Evolutionary conservation across 2,329 filamentous ascomycete species (phyloP).

Genomic region (Xylariaceae sp.): DNA sequence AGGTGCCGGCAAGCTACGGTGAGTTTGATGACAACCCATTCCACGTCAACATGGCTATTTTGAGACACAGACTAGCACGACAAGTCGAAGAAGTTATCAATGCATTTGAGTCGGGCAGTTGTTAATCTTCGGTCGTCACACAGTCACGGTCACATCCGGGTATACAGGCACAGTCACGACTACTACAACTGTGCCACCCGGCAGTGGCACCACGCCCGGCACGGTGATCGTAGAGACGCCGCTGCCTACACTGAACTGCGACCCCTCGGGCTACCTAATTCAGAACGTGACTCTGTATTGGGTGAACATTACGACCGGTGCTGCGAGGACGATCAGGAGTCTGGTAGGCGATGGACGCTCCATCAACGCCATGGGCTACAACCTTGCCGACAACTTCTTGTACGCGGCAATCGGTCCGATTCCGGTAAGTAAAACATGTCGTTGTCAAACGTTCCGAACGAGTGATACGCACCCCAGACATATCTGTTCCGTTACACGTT

Average conservation of each 20-base stretch:
- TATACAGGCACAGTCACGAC: not conserved
- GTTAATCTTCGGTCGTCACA: conserved; percentile 5
- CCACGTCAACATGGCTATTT: not conserved
- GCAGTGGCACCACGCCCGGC: conserved; percentile 2
- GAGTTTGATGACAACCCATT: not conserved
- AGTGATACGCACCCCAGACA: no score
- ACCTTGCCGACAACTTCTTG: conserved; percentile 15
- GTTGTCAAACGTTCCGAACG: no score
- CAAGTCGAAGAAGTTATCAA: no score
- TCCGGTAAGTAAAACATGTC: no score
- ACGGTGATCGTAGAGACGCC: conserved; percentile 7
- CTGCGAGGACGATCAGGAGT: not conserved
- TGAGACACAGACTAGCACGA: conserved; percentile 1
- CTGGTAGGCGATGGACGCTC: conserved; percentile 5
- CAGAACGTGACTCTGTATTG: conserved; percentile 9
- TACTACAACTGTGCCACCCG: conserved; percentile 5
- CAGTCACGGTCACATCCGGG: not conserved
- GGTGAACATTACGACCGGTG: conserved; percentile 12
- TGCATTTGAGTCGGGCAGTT: conserved; percentile 8
- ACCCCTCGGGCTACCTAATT: conserved; percentile 13
- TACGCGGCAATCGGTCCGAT: conserved; percentile 7
- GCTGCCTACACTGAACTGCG: conserved; percentile 6
- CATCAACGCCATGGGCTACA: conserved; percentile 20
- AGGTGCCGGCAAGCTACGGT: not conserved
- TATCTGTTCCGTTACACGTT: no score